phyloP scores from a whole-genome alignment of 2,329 filamentous ascomycete species.

The Arthrobotrys entomopaga region DNA sequence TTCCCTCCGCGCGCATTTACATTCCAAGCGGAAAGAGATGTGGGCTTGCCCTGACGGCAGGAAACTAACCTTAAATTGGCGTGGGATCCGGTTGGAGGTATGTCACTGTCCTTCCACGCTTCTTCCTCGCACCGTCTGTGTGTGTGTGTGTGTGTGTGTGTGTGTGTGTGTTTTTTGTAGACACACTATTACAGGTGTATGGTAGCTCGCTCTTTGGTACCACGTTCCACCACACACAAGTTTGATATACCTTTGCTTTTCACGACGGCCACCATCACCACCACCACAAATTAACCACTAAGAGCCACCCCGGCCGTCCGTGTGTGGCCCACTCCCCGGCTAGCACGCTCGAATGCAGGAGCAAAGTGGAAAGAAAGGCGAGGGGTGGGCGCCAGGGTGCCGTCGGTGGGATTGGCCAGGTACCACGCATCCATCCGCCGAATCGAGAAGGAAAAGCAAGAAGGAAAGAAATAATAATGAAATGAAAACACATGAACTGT shows the following conservation, averaged over 20 bases:
- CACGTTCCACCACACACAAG: not conserved
- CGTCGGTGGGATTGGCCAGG: constrained; percentile 49
- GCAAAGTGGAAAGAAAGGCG: constrained; percentile 44
- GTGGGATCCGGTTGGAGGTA: constrained; percentile 22
- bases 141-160: not conserved
- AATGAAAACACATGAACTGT: not conserved
- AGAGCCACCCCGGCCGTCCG: not conserved
- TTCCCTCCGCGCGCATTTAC: no score
- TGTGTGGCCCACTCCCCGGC: constrained; percentile 7
- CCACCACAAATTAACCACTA: not conserved
- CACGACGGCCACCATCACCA: no score
- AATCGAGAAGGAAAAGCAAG: constrained; percentile 38
- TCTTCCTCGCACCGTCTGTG: not conserved
- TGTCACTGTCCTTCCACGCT: no score
- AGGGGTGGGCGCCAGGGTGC: constrained; percentile 39
- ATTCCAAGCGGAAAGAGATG: constrained; percentile 17
- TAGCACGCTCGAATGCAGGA: constrained; percentile 47
- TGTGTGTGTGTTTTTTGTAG: no score
- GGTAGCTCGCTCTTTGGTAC: no score
- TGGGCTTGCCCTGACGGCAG: not conserved
- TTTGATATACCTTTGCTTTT: no score
- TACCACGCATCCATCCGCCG: constrained; percentile 23
- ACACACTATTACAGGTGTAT: not conserved
- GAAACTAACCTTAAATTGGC: constrained; percentile 38
- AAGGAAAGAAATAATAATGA: constrained; percentile 12